These are phyloP conservation scores for Rossbeevera mucosa DNA, from an alignment of 768 basidiomycete species.

Conservation along the genomic window DNA sequence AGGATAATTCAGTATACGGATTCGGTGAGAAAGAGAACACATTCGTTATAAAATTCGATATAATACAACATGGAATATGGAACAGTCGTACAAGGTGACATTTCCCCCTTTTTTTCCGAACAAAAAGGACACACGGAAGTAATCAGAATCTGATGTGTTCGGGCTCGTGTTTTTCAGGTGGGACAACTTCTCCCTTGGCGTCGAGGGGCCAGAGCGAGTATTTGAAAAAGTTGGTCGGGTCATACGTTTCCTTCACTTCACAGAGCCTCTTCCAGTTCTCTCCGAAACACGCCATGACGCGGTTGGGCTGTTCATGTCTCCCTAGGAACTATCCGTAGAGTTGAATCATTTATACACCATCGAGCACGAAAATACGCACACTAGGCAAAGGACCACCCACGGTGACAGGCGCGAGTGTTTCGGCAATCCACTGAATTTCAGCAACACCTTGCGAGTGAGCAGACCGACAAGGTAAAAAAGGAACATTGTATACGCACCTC, in stretches of 20 bases:
- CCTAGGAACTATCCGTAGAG: slow-evolving; percentile 60
- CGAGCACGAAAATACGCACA: slow-evolving; percentile 44
- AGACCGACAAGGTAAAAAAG: background rate
- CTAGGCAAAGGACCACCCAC: slow-evolving; percentile 82
- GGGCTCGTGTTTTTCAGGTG: slow-evolving; percentile 60
- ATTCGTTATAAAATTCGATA: too few relatives aligned
- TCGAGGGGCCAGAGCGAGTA: slow-evolving; percentile 81
- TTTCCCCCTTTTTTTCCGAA: background rate
- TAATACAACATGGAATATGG: background rate
- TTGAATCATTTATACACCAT: slow-evolving; percentile 16
- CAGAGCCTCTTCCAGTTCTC: slow-evolving; percentile 68
- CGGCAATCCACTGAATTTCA: slow-evolving; percentile 64
- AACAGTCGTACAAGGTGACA: background rate
- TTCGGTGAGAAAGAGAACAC: background rate
- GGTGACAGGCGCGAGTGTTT: slow-evolving; percentile 64
- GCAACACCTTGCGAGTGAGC: slow-evolving; percentile 15
- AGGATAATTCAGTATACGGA: background rate
- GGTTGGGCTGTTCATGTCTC: slow-evolving; percentile 58
- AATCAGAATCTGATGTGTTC: slow-evolving; percentile 25
- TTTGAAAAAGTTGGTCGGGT: slow-evolving; percentile 70
- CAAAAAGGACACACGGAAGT: background rate
- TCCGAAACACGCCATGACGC: slow-evolving; percentile 66
- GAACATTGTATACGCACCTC: slow-evolving; percentile 44
- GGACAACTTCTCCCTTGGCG: slow-evolving; percentile 49
- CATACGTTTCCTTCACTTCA: slow-evolving; percentile 70